Evolutionary conservation across 176 grass and related monocot genomes (phyloP).

Genomic region (Zea luxurians): DNA sequence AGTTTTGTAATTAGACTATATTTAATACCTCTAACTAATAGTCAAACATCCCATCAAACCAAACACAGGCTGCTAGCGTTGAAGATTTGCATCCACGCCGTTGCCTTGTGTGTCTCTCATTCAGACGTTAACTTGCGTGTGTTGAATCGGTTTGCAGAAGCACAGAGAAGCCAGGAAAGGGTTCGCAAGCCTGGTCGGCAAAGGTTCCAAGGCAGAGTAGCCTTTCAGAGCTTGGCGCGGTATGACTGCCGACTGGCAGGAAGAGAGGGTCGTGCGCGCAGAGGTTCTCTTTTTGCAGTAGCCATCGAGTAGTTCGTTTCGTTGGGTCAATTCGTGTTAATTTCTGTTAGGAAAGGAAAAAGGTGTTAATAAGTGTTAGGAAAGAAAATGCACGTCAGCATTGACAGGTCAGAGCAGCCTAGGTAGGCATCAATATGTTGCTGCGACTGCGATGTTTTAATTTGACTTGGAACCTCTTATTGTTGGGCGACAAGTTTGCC

Average conservation of each 20-base stretch:
- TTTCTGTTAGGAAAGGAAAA: neutral
- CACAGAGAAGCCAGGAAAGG: slow-evolving; percentile 37
- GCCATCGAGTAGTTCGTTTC: neutral
- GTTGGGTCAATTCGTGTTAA: slow-evolving; percentile 3
- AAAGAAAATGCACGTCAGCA: neutral
- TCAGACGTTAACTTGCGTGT: slow-evolving; percentile 19
- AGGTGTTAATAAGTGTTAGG: too few species aligned
- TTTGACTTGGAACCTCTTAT: too few species aligned
- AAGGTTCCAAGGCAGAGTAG: slow-evolving; percentile 27
- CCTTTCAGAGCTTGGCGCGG: neutral
- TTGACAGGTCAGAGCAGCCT: neutral
- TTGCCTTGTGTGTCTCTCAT: neutral
- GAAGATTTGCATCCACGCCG: neutral
- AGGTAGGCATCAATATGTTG: neutral
- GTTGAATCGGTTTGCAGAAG: slow-evolving; percentile 35
- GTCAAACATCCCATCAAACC: too few species aligned
- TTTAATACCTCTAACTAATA: too few species aligned
- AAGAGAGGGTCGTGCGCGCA: neutral
- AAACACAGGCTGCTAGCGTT: neutral
- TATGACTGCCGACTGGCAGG: neutral
- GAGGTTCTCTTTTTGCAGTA: slow-evolving; percentile 12
- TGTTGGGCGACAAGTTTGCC: too few species aligned
- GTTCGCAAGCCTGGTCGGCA: slow-evolving; percentile 18
- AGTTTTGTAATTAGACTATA: too few species aligned
- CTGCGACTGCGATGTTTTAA: too few species aligned